phyloP scores from a whole-genome alignment of 163 green algal genomes.

The Volvox carteri region DNA sequence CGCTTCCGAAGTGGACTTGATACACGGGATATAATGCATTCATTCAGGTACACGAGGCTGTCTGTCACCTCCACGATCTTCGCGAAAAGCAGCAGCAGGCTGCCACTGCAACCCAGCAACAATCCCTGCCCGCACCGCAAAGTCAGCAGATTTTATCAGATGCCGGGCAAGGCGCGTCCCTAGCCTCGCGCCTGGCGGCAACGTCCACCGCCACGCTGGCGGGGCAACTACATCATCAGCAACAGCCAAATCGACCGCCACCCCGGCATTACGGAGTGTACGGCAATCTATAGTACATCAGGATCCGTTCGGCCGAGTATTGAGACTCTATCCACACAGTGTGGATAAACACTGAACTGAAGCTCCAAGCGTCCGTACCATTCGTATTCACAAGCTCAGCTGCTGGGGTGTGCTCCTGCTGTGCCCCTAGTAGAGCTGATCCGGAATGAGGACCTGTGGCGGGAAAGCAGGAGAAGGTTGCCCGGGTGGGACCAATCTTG shows the following conservation, averaged over 20 bases:
- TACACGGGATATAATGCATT: too few species aligned
- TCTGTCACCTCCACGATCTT: background rate
- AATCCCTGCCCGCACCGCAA: background rate
- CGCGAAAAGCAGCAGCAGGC: constrained; percentile 45
- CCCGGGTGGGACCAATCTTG: too few species aligned
- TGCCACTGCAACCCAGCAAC: background rate
- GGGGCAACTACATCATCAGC: constrained; percentile 19
- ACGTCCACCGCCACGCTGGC: background rate
- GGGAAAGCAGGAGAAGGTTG: background rate
- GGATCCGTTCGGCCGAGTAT: too few species aligned
- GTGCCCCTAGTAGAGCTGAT: constrained; percentile 43
- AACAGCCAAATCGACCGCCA: background rate
- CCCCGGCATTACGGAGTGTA: constrained; percentile 14
- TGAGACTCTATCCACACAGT: too few species aligned
- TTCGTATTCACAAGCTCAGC: too few species aligned
- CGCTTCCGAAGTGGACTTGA: too few species aligned
- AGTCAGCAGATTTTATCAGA: background rate
- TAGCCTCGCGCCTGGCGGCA: background rate
- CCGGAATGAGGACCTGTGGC: constrained; percentile 47
- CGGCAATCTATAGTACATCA: background rate
- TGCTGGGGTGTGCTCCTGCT: too few species aligned
- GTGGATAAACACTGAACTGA: too few species aligned
- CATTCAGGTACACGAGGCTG: constrained; percentile 38
- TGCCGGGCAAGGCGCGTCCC: background rate
- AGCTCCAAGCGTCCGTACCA: too few species aligned